Evolutionary conservation across 306 rosid species (phyloP).

Genomic region (Vachellia collinsii): DNA sequence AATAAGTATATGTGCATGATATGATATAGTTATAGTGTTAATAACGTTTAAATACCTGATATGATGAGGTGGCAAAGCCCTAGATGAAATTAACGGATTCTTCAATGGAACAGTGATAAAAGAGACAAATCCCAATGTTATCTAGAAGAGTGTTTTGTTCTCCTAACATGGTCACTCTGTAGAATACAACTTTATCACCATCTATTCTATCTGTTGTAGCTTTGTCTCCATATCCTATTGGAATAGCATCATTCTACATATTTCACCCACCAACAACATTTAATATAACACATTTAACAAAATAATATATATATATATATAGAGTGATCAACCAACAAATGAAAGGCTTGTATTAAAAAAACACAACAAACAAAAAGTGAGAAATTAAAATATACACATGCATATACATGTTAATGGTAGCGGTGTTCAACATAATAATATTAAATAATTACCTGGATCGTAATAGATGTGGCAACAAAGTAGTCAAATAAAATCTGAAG

Average conservation of each 20-base stretch:
- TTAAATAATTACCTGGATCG: conserved; percentile 55
- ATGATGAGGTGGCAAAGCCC: conserved; percentile 65
- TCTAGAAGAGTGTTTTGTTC: conserved; percentile 73
- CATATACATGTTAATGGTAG: too few relatives aligned
- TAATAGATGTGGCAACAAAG: conserved; percentile 67
- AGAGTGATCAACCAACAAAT: too few relatives aligned
- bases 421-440: too few relatives aligned
- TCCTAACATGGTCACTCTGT: conserved; percentile 56
- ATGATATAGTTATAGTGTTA: too few relatives aligned
- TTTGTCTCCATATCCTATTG: conserved; percentile 60
- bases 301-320: neutral
- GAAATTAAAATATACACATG: too few relatives aligned
- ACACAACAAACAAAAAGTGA: too few relatives aligned
- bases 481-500: conserved; percentile 62
- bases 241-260: neutral
- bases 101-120: conserved; percentile 60
- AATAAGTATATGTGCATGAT: too few relatives aligned
- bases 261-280: neutral
- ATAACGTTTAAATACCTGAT: too few relatives aligned
- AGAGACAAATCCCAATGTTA: conserved; percentile 63
- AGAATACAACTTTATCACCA: conserved; percentile 75
- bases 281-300: neutral
- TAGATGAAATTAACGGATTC: conserved; percentile 70
- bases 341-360: too few relatives aligned
- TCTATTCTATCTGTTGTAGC: conserved; percentile 59